Conservation (phyloP, 2,329 filamentous ascomycete species). For the Scopulariopsis brevicaulis region DNA sequence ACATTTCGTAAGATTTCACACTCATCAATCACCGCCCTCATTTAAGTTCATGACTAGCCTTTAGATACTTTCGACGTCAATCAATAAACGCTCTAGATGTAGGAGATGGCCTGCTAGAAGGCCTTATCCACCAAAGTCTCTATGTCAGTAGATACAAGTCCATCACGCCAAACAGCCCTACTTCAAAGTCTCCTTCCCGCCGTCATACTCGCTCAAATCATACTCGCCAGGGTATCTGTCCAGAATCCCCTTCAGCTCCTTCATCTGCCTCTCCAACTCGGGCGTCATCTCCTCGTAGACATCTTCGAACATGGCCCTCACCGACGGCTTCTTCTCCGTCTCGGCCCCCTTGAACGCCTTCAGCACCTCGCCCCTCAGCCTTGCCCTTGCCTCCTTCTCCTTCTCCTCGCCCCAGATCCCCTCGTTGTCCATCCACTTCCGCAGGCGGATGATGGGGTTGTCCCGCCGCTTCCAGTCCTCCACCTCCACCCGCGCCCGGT, state of each 20-base stretch:
- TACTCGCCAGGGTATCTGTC: slow-evolving; percentile 89
- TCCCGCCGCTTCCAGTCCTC: slow-evolving; percentile 90
- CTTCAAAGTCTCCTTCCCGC: slow-evolving; percentile 41
- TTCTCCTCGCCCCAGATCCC: slow-evolving; percentile 75
- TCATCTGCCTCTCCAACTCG: slow-evolving; percentile 62
- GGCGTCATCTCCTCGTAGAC: slow-evolving; percentile 82
- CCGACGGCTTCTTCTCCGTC: slow-evolving; percentile 65
- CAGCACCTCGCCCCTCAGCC: slow-evolving; percentile 62
- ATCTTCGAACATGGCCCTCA: slow-evolving; percentile 69
- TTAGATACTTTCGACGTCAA: no score
- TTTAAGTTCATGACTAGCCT: no score
- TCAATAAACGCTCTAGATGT: no score
- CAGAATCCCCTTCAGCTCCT: slow-evolving; percentile 62
- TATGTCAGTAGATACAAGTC: neutral
- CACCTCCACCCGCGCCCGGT: slow-evolving; percentile 85
- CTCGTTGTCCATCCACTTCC: slow-evolving; percentile 83
- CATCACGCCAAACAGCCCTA: neutral
- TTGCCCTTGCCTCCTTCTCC: slow-evolving; percentile 61
- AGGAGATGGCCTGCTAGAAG: neutral
- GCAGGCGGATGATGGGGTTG: slow-evolving; percentile 73
- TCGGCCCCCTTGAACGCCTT: slow-evolving; percentile 78
- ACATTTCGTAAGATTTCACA: no score
- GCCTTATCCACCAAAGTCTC: neutral
- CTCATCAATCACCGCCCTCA: no score
- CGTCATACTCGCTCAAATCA: slow-evolving; percentile 66